These are phyloP conservation scores for Komagataella mondaviorum DNA, from an alignment of 805 yeast genomes.

Conservation along the genomic window DNA sequence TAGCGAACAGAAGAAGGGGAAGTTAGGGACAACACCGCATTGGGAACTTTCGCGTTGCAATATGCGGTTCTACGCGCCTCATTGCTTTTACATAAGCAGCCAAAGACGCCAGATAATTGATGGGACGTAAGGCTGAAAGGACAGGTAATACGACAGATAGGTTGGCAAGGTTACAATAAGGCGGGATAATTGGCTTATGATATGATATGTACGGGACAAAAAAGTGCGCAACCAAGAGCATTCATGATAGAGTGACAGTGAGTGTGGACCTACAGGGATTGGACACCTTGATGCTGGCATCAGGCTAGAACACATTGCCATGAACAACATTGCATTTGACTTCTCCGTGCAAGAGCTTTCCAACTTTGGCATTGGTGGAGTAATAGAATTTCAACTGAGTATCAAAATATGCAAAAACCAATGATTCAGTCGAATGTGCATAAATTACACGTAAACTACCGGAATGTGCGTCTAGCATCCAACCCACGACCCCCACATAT, in stretches of 20 bases:
- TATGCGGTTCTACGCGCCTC: background rate
- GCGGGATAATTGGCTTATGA: background rate
- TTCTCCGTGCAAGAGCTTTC: background rate
- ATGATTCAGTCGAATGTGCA: constrained; percentile 25
- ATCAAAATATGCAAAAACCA: constrained; percentile 16
- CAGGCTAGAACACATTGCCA: background rate
- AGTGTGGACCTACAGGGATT: too few relatives aligned
- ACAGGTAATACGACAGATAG: background rate
- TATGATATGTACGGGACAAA: background rate
- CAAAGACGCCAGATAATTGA: background rate
- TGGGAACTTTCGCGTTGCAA: background rate
- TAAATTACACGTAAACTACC: constrained; percentile 12
- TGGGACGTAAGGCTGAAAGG: background rate
- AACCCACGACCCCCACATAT: constrained; percentile 21
- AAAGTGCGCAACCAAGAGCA: background rate
- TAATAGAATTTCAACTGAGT: background rate
- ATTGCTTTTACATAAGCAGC: background rate
- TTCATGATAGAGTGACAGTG: too few relatives aligned
- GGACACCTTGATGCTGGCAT: background rate
- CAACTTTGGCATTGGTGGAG: background rate
- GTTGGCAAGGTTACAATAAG: background rate
- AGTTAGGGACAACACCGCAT: background rate
- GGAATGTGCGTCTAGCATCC: constrained; percentile 7
- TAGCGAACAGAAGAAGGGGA: background rate
- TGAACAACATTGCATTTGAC: background rate